Conservation (phyloP, 805 yeast genomes). For the Starmerella stellata region DNA sequence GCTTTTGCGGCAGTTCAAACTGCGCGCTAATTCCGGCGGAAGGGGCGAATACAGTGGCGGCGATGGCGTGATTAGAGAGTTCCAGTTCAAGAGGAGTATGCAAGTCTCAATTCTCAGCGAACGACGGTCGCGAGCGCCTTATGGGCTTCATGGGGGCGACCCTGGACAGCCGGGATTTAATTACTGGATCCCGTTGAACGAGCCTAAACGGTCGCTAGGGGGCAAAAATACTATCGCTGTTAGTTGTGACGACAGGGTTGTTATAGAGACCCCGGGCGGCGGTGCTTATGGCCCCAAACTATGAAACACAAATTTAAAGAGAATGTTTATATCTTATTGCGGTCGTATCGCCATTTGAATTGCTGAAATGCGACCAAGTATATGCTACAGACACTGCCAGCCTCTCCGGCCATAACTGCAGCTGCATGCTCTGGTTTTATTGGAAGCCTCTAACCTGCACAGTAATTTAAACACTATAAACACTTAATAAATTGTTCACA, state of each 20-base stretch:
- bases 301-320: background rate
- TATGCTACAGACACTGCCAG: no score
- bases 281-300: slow-evolving; percentile 55
- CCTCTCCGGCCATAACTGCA: no score
- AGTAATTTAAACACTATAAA: no score
- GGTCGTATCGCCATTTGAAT: no score
- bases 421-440: no score
- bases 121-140: slow-evolving; percentile 68
- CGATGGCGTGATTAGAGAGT: slow-evolving; percentile 68
- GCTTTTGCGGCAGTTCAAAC: slow-evolving; percentile 48
- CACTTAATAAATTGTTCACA: no score
- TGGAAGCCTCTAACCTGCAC: no score
- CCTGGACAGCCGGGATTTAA: slow-evolving; percentile 60
- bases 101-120: slow-evolving; percentile 72
- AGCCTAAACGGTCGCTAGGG: slow-evolving; percentile 30
- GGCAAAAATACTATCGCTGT: slow-evolving; percentile 51
- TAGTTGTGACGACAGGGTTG: slow-evolving; percentile 44
- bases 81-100: slow-evolving; percentile 56
- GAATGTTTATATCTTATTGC: background rate
- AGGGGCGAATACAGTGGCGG: slow-evolving; percentile 59
- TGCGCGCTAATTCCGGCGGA: slow-evolving; percentile 68
- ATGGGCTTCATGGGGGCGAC: slow-evolving; percentile 69
- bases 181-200: slow-evolving; percentile 21
- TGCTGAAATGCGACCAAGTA: no score
- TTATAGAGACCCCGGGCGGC: slow-evolving; percentile 68